Conservation (phyloP, 177 flowering plant genomes). For the Vitis hybrid region DNA sequence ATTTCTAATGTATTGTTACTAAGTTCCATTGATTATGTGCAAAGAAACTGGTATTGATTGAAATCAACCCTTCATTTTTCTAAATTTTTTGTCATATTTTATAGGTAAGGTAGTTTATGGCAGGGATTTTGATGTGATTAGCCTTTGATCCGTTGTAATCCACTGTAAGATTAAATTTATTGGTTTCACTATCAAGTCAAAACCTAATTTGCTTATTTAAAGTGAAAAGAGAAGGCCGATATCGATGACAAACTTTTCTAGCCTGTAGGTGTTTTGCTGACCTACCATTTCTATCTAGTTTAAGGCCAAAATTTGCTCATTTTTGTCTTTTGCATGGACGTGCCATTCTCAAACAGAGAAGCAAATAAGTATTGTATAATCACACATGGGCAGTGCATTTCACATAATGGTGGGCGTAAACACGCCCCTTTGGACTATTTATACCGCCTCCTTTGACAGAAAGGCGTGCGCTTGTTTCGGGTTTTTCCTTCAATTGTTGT, state of each 20-base stretch:
- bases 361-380: background rate
- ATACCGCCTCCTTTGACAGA: too few relatives aligned
- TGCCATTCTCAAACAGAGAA: conserved; percentile 1
- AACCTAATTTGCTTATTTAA: background rate
- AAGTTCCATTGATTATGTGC: too few relatives aligned
- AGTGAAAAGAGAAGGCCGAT: background rate
- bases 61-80: too few relatives aligned
- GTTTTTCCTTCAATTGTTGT: too few relatives aligned
- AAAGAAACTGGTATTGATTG: too few relatives aligned
- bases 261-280: background rate
- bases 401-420: background rate
- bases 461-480: too few relatives aligned
- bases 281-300: background rate
- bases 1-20: too few relatives aligned
- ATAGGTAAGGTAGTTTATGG: too few relatives aligned
- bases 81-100: too few relatives aligned
- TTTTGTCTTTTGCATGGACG: background rate
- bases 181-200: background rate
- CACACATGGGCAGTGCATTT: background rate
- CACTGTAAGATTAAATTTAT: too few relatives aligned
- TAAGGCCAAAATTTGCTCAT: background rate
- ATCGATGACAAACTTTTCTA: background rate
- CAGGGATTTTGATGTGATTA: too few relatives aligned
- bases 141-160: too few relatives aligned
- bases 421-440: background rate